A percentile compares a stretch with the other conserved stretches of the same genome.
Conservation (phyloP, 371 early-diverging fungal genomes). For the Mucor racemosus region DNA sequence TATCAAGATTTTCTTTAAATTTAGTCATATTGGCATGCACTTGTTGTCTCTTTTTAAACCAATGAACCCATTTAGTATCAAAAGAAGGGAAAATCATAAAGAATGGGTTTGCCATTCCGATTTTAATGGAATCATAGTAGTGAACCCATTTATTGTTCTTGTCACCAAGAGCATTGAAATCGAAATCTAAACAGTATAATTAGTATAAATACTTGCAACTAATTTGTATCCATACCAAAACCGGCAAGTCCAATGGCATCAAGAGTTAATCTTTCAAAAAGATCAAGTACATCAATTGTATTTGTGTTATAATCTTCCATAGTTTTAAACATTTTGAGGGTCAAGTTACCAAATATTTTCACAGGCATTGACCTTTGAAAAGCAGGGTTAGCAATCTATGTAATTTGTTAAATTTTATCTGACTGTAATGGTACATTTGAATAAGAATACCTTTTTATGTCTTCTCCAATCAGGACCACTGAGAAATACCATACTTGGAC, state of each 20-base stretch:
- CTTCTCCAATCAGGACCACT: slow-evolving; percentile 36
- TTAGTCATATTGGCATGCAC: slow-evolving; percentile 21
- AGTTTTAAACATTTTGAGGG: slow-evolving; percentile 24
- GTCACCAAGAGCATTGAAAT: slow-evolving; percentile 38
- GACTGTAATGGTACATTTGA: neutral
- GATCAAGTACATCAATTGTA: slow-evolving; percentile 24
- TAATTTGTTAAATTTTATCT: neutral
- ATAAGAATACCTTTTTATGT: slow-evolving; percentile 33
- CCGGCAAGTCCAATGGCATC: slow-evolving; percentile 48
- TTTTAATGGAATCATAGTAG: slow-evolving; percentile 31
- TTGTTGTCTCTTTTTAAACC: slow-evolving; percentile 20
- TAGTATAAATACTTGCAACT: neutral
- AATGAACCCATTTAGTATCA: slow-evolving; percentile 33
- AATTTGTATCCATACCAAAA: slow-evolving; percentile 30
- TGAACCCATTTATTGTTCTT: slow-evolving; percentile 31
- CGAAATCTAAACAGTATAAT: slow-evolving; percentile 24
- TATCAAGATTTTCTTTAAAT: slow-evolving; percentile 25
- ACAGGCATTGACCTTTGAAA: slow-evolving; percentile 46
- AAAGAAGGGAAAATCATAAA: slow-evolving; percentile 55
- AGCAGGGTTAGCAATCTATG: slow-evolving; percentile 42
- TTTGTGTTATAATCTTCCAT: slow-evolving; percentile 25
- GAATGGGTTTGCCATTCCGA: slow-evolving; percentile 34
- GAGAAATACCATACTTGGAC: slow-evolving; percentile 32
- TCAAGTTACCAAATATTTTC: slow-evolving; percentile 33
- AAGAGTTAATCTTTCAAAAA: slow-evolving; percentile 37